phyloP scores from a whole-genome alignment of 2,329 filamentous ascomycete species.

The Curvularia spicifera region DNA sequence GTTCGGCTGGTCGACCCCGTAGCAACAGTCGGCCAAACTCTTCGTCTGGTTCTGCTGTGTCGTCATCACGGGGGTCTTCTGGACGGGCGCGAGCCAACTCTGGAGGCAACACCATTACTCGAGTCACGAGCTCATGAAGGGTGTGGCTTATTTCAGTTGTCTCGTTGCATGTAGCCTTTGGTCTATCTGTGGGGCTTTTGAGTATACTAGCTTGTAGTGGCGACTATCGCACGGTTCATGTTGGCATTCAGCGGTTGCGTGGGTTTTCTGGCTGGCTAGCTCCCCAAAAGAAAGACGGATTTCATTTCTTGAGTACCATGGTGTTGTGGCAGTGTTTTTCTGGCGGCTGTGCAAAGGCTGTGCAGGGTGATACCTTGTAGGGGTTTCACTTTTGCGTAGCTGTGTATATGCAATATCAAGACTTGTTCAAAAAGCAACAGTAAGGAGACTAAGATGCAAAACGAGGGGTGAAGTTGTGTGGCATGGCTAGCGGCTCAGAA shows the following conservation, averaged over 20 bases:
- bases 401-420: constrained; percentile 42
- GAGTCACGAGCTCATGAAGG: constrained; percentile 24
- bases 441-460: not conserved
- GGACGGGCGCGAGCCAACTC: constrained; percentile 42
- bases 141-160: constrained; percentile 3
- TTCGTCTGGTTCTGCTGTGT: constrained; percentile 38
- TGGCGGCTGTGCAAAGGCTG: not conserved
- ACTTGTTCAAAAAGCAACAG: constrained; percentile 1
- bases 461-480: not conserved
- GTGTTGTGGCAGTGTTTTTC: constrained; percentile 21
- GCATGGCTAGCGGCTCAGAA: not conserved
- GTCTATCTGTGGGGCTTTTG: constrained; percentile 19
- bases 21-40: constrained; percentile 51
- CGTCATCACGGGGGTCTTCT: constrained; percentile 35
- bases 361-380: constrained; percentile 11
- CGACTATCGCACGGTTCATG: constrained; percentile 20
- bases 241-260: constrained; percentile 25
- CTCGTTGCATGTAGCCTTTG: constrained; percentile 8
- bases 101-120: constrained; percentile 38
- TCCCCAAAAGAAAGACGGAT: constrained; percentile 33
- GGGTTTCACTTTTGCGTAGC: constrained; percentile 17
- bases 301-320: constrained; percentile 19
- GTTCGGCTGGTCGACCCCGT: constrained; percentile 45
- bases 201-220: constrained; percentile 20
- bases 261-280: constrained; percentile 14